phyloP scores from a whole-genome alignment of 2,329 filamentous ascomycete genomes.

The Beauveria bassiana region DNA sequence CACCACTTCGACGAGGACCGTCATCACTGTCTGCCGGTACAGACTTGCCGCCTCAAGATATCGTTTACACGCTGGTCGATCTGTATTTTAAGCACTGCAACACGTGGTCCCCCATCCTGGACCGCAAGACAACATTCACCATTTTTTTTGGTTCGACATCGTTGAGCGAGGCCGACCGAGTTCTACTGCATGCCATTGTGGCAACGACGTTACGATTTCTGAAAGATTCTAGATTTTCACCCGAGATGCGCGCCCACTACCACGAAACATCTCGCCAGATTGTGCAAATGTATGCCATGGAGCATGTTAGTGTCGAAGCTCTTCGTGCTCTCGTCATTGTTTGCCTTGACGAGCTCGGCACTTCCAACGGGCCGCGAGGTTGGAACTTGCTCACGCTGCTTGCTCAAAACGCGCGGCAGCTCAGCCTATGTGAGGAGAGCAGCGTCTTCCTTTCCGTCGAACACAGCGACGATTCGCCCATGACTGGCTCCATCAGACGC shows the following conservation, averaged over 20 bases:
- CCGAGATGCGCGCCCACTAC: conserved; percentile 30
- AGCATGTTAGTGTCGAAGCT: conserved; percentile 31
- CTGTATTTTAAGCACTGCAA: conserved; percentile 59
- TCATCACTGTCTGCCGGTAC: conserved; percentile 30
- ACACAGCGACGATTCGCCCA: conserved; percentile 22
- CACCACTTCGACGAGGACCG: conserved; percentile 17
- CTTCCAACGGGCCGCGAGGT: conserved; percentile 33
- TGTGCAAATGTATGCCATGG: conserved; percentile 35
- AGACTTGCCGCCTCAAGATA: conserved; percentile 51
- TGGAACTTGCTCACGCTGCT: conserved; percentile 34
- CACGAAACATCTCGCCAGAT: conserved; percentile 31
- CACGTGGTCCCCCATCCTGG: conserved; percentile 45
- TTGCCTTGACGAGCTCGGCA: conserved; percentile 33
- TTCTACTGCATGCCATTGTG: conserved; percentile 36
- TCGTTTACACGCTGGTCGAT: conserved; percentile 52
- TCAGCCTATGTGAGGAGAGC: conserved; percentile 32
- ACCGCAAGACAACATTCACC: conserved; percentile 34
- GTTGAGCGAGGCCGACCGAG: conserved; percentile 30
- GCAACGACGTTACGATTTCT: conserved; percentile 35
- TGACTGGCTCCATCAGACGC: conserved; percentile 27
- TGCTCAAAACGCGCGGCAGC: conserved; percentile 30
- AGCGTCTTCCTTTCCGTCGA: conserved; percentile 29
- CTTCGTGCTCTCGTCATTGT: conserved; percentile 34
- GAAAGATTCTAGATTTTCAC: conserved; percentile 30
- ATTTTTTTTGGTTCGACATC: conserved; percentile 34